Base-by-base conservation (phyloP, 805 yeast genomes). In the Kuraishia piskuri region DNA sequence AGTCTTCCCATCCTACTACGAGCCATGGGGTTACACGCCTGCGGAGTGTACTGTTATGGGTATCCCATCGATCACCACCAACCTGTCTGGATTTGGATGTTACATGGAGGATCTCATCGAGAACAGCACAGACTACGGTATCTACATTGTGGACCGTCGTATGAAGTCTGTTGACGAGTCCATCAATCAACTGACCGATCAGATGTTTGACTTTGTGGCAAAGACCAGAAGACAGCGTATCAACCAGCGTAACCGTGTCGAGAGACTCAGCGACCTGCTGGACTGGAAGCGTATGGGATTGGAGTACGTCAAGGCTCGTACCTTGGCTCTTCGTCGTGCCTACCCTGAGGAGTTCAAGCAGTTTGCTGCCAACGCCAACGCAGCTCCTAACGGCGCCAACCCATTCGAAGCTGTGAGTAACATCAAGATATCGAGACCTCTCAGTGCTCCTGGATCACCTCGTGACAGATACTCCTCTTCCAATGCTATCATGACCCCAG, bases 11-110 rank as follows among this genome's bases (percentile, higher is more conserved):
- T 90, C 97, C 0, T 92, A 92, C 72, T 92, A 92, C 67, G 99
- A 92, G 72, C 99, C 99, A 3, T 92, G 99, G 99, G 99, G 99
- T 45, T 92, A 92, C 70, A 92, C 99, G 2, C 99, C 99, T 2
- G 98, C 98, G 8, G 99, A 92, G 69, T 94, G 99, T 75, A 92
- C 99, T 0, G 99, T 94, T 22, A 92, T 92, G 99, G 99, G 99
- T 54, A 96, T 94, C 55, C 99, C 99, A 19, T 89, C 97, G 6
- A 88, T 92, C 63, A 92, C 99, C 10, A 92, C 99, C 46, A 92
- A 92, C 68, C 73, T 92, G 56, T 89, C 97, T 2, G 99, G 99
- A 1, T 92, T 92, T 66, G 99, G 99, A 50, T 95, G 98, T 59
- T 92, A 92, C 73, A 92, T 92, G 98, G 99, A 92, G 71, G 97